Evolutionary conservation across 441 rosid species (phyloP).

Genomic region (Jatropha podagrica): DNA sequence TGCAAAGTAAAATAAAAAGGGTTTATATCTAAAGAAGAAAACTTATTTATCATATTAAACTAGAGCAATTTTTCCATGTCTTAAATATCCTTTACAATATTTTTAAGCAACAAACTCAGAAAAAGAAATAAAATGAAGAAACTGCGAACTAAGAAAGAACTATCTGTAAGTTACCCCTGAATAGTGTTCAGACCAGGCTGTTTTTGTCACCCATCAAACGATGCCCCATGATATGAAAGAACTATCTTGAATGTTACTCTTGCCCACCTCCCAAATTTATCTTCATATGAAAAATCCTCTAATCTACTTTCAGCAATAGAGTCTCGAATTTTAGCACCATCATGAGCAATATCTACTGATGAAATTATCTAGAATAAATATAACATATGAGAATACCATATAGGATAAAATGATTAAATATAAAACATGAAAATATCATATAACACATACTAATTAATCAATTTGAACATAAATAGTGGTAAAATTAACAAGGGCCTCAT

Average conservation of each 20-base stretch:
- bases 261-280: conserved; percentile 73
- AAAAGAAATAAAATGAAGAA: background rate
- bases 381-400: background rate
- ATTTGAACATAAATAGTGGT: too few species aligned
- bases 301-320: conserved; percentile 21
- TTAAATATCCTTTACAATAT: background rate
- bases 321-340: conserved; percentile 33
- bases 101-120: background rate
- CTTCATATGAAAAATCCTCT: conserved; percentile 36
- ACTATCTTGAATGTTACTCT: conserved; percentile 75
- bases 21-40: background rate
- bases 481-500: too few species aligned
- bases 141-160: background rate
- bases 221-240: conserved; percentile 74
- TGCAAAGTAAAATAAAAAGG: background rate
- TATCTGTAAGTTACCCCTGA: conserved; percentile 48
- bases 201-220: conserved; percentile 99
- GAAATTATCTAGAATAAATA: conserved; percentile 23
- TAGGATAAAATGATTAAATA: background rate
- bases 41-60: background rate
- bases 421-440: too few species aligned
- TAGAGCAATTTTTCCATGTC: background rate
- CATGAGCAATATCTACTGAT: conserved; percentile 40
- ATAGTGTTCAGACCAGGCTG: conserved; percentile 89
- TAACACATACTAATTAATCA: too few species aligned